These are phyloP conservation scores for Vicia villosa DNA, from an alignment of 306 rosid species.

Conservation along the genomic window DNA sequence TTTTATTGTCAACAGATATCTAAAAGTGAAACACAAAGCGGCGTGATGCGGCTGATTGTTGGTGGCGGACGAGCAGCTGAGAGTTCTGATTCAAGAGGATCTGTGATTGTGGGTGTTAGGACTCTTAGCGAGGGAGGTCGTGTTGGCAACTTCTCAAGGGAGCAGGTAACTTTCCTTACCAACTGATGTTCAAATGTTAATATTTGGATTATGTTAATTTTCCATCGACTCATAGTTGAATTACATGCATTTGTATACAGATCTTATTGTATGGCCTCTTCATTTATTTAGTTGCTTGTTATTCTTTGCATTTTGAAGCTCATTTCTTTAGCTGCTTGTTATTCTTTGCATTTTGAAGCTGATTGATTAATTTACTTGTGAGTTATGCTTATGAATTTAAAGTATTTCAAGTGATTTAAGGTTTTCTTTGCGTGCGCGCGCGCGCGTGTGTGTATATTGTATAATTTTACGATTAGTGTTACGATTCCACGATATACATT, in stretches of 20 bases:
- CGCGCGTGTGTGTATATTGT: too few species aligned
- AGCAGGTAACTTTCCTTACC: constrained; percentile 65
- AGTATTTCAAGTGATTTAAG: too few species aligned
- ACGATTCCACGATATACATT: too few species aligned
- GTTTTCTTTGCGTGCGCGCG: too few species aligned
- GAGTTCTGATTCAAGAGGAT: constrained; percentile 75
- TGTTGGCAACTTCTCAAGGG: constrained; percentile 95
- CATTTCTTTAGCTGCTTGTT: too few species aligned
- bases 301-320: constrained; percentile 11
- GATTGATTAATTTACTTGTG: too few species aligned
- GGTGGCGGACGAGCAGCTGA: constrained; percentile 99
- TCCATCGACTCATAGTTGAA: neutral
- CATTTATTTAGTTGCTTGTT: constrained; percentile 1
- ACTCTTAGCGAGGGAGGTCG: constrained; percentile 99
- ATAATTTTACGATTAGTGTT: too few species aligned
- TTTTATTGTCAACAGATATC: constrained; percentile 65
- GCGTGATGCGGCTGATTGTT: constrained; percentile 97
- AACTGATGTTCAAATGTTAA: constrained; percentile 18
- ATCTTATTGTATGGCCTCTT: neutral
- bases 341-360: too few species aligned
- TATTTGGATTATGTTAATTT: constrained; percentile 23
- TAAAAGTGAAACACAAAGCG: constrained; percentile 83
- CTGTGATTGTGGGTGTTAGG: constrained; percentile 98
- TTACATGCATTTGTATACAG: neutral
- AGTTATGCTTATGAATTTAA: too few species aligned